Base-by-base conservation (phyloP, 352 stramenopile genomes). In the Pythium aristosporum region DNA sequence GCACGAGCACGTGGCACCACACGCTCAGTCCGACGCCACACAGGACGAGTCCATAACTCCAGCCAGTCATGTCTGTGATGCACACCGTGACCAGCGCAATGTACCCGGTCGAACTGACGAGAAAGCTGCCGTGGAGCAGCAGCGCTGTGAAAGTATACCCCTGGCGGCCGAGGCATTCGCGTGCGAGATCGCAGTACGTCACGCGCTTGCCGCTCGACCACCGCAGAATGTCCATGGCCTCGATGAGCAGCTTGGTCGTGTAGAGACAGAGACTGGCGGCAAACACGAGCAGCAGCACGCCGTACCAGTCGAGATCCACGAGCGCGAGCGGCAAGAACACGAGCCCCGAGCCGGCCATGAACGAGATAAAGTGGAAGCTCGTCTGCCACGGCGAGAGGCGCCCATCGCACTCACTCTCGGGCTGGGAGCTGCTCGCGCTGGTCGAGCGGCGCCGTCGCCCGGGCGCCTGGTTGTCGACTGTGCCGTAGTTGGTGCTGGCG, bases 291-390 rank as follows among this genome's bases (percentile, higher is more conserved):
- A 89, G 61, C 44, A 89, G 49, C 25, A 92, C 71, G 18, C 78
- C 84, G 52, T 88, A 90, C 84, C 84, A 92, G 55, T 90, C 75
- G 51, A 92, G 85, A 62, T 92, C 78, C 49, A 92, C 84, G 8
- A 92, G 77, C 28, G 81, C 84, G 10, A 92, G 64, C 16, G 84
- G 84, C 28, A 92, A 63, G 57, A 74, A 89, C 23, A 92, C 68
- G 74, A 92, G 84, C 0, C 84, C 84, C 5, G 81, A 85, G 64
- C 84, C 84, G 15, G 80, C 82, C 61, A 89, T 88, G 68, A 86
- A 92, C 34, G 84, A 91, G 60, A 91, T 68, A 49, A 92, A 55
- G 50, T 91, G 84, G 56, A 77, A 89, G 41, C 78, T 76, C 18
- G 74, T 81, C 76, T 92, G 79, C 79, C 77, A 89, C 52, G 76